These are phyloP conservation scores for Xylaria sp. DNA, from an alignment of 2,329 filamentous ascomycete species.

Conservation along the genomic window DNA sequence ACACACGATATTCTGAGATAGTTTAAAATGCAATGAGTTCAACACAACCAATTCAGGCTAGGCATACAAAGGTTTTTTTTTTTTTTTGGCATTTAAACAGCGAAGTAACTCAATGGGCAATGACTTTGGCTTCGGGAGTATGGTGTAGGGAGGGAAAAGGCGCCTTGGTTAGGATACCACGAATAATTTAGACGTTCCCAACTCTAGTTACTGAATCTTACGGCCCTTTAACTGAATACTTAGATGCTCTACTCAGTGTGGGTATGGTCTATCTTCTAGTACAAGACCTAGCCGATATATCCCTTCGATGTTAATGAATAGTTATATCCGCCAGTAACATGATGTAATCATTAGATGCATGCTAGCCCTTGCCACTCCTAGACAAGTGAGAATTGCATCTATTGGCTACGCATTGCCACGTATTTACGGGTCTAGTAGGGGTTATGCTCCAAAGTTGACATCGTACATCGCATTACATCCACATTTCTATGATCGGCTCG, in stretches of 20 bases:
- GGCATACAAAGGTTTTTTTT: neutral
- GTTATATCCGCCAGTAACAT: too few relatives aligned
- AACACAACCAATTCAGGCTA: neutral
- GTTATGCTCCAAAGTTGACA: neutral
- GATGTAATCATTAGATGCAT: neutral
- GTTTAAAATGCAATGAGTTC: neutral
- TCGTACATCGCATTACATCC: neutral
- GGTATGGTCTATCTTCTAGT: too few relatives aligned
- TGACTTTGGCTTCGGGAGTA: neutral
- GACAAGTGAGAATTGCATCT: neutral
- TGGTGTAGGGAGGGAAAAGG: neutral
- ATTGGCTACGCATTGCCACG: neutral
- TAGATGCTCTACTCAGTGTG: too few relatives aligned
- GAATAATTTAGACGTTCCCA: conserved; percentile 1
- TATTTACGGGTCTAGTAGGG: neutral
- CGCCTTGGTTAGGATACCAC: neutral
- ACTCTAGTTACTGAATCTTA: neutral
- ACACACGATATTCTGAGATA: neutral
- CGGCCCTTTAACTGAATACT: neutral
- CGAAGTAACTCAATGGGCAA: neutral
- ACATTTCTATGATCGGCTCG: neutral
- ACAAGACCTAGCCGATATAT: too few relatives aligned
- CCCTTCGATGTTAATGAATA: too few relatives aligned
- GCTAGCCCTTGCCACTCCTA: neutral
- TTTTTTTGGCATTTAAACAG: neutral